These are phyloP conservation scores for Verbascum thapsus DNA, from an alignment of 257 asterid species.

Conservation along the genomic window DNA sequence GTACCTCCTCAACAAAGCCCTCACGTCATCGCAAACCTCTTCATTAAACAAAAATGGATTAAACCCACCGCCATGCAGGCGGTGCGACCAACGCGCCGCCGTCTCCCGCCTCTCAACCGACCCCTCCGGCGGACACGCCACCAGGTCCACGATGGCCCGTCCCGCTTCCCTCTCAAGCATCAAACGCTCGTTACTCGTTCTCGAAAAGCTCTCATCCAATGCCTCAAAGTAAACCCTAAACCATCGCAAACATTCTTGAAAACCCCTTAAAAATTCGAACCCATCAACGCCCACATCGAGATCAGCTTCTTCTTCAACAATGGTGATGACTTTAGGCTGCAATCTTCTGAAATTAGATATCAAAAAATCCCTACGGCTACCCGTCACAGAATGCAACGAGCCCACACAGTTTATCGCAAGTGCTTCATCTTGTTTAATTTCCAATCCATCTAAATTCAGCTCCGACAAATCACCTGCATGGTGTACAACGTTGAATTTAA, in stretches of 20 bases:
- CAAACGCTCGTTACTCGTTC: conserved; percentile 80
- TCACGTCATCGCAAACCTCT: conserved; percentile 89
- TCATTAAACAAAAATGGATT: conserved; percentile 55
- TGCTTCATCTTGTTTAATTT: conserved; percentile 68
- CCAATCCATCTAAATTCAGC: conserved; percentile 50
- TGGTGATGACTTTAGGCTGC: conserved; percentile 65
- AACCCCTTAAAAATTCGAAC: conserved; percentile 60
- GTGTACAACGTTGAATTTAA: conserved; percentile 60
- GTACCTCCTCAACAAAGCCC: conserved; percentile 86
- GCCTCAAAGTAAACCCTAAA: conserved; percentile 93
- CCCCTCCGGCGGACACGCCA: conserved; percentile 63
- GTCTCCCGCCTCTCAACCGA: conserved; percentile 90
- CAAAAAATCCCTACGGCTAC: conserved; percentile 51
- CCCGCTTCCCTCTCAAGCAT: conserved; percentile 93
- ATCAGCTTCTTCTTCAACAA: conserved; percentile 95
- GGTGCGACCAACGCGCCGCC: conserved; percentile 73
- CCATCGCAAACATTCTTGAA: conserved; percentile 82
- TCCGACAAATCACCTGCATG: conserved; percentile 82
- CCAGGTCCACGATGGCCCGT: conserved; percentile 77
- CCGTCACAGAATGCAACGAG: conserved; percentile 65
- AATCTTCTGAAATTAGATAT: conserved; percentile 58
- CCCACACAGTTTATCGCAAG: conserved; percentile 82
- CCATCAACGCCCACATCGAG: conserved; percentile 71
- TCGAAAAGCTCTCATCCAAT: conserved; percentile 70
- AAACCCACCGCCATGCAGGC: conserved; percentile 73